A percentile compares a stretch with the other conserved stretches of the same genome.
Evolutionary conservation across 164 flowering plant genomes (phyloP).

Genomic region (Dillenia suffruticosa): DNA sequence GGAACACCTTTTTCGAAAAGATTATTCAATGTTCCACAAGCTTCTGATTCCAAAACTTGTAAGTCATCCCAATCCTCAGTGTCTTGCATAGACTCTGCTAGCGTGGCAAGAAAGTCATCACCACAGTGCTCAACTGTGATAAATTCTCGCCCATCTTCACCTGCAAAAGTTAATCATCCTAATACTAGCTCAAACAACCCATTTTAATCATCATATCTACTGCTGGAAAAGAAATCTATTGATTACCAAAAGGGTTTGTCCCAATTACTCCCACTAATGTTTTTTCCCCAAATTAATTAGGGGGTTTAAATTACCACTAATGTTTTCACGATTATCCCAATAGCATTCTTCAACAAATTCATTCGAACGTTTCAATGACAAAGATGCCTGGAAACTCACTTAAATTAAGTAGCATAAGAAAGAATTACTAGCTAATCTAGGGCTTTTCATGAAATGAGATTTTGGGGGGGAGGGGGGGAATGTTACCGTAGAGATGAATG

Average conservation of each 20-base stretch:
- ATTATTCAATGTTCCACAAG: constrained; percentile 59
- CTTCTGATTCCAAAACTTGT: constrained; percentile 74
- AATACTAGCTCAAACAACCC: no score
- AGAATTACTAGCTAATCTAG: not conserved
- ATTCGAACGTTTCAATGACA: no score
- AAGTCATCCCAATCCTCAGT: constrained; percentile 96
- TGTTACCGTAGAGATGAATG: constrained; percentile 69
- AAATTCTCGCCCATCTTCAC: constrained; percentile 88
- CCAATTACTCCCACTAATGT: no score
- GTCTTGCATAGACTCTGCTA: constrained; percentile 70
- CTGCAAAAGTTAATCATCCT: constrained; percentile 25
- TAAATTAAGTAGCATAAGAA: no score
- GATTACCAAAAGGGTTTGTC: no score
- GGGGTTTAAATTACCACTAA: no score
- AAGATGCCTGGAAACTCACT: no score
- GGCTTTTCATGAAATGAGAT: not conserved
- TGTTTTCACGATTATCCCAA: no score
- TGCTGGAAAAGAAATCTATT: no score
- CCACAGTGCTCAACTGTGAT: constrained; percentile 91
- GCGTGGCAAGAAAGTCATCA: constrained; percentile 79
- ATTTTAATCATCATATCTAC: no score
- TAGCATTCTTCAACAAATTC: no score
- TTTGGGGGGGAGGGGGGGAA: not conserved
- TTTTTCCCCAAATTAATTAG: no score
- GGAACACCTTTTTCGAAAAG: constrained; percentile 40